Evolutionary conservation across 1,139 yeast species (phyloP), one percentile per base, ranked within the genome.

Genomic region (Suhomyces anneliseae): DNA sequence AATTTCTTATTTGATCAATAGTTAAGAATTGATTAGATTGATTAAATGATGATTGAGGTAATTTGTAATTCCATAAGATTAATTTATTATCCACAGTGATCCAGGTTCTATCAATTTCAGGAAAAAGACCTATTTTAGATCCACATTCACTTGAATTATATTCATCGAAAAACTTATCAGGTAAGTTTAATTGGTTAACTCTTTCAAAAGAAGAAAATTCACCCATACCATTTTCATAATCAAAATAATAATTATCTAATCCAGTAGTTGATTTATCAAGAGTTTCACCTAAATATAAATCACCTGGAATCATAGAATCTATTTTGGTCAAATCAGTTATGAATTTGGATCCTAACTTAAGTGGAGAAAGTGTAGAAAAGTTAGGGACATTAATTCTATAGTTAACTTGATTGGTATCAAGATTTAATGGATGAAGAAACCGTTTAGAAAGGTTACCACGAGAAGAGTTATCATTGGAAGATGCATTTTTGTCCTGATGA

Each of bases 21-120:
- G 90, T 83, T 55, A 85, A 83, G 60, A 85, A 87, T 53, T 87
- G 95, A 10, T 82, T 71, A 9, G 86, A 65, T 69, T 56, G 68
- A 54, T 72, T 72, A 54, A 74, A 74, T 8, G 78, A 72, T 4
- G 76, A 70, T 49, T 78, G 81, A 2, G 85, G 79, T 42, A 83
- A 82, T 51, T 71, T 72, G 61, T 82, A 85, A 61, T 87, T 85
- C 99, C 99, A 93, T 35, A 95, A 76, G 36, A 87, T 81, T 58
- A 95, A 74, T 58, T 86, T 83, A 60, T 87, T 87, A 64, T 90
- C 98, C 36, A 86, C 83, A 2, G 89, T 83, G 40, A 92, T 79
- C 98, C 98, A 93, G 8, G 93, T 84, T 51, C 97, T 80, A 52
- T 84, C 82, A 37, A 93, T 79, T 49, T 87, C 92, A 0, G 93